A percentile compares a stretch with the other conserved stretches of the same genome.
These are phyloP conservation scores for Trichosporon coremiiforme DNA, from an alignment of 1,284 basidiomycete genomes.

Conservation along the genomic window DNA sequence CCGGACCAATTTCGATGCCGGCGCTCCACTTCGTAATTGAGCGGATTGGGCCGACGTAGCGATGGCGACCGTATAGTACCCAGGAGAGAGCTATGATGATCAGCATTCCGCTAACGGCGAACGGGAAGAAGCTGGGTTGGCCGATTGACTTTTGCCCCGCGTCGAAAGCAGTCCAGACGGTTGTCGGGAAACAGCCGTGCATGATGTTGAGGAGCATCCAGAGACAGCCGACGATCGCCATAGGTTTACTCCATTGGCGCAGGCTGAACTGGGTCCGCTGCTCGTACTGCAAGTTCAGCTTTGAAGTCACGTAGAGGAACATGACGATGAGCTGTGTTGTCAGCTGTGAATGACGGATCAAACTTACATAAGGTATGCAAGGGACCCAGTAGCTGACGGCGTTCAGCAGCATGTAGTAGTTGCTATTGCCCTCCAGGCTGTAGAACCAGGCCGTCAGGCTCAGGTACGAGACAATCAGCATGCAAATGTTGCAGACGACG, in stretches of 20 bases:
- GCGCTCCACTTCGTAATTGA: constrained; percentile 53
- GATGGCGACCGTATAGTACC: constrained; percentile 24
- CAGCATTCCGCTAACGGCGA: constrained; percentile 14
- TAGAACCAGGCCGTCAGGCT: not conserved
- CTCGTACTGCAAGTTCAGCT: not conserved
- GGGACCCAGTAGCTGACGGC: constrained; percentile 6
- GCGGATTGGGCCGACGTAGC: constrained; percentile 52
- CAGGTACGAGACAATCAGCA: not conserved
- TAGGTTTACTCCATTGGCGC: constrained; percentile 12
- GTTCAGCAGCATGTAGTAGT: not conserved
- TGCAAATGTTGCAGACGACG: not conserved
- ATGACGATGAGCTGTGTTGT: constrained; percentile 1
- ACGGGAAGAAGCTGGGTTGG: constrained; percentile 15
- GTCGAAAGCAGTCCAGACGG: not conserved
- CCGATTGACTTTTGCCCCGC: not conserved
- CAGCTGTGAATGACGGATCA: not conserved
- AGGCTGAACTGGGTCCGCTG: constrained; percentile 13
- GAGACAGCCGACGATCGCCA: not conserved
- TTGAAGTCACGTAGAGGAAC: constrained; percentile 8
- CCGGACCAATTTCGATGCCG: constrained; percentile 49
- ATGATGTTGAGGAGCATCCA: constrained; percentile 14
- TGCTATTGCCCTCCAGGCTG: not conserved
- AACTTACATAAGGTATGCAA: constrained; percentile 9
- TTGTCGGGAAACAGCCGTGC: constrained; percentile 17
- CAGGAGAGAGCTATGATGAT: constrained; percentile 9